Evolutionary conservation across 1,284 basidiomycete genomes (phyloP), one percentile per base, ranked within the genome.

Genomic region (Fomitopsis betulina): DNA sequence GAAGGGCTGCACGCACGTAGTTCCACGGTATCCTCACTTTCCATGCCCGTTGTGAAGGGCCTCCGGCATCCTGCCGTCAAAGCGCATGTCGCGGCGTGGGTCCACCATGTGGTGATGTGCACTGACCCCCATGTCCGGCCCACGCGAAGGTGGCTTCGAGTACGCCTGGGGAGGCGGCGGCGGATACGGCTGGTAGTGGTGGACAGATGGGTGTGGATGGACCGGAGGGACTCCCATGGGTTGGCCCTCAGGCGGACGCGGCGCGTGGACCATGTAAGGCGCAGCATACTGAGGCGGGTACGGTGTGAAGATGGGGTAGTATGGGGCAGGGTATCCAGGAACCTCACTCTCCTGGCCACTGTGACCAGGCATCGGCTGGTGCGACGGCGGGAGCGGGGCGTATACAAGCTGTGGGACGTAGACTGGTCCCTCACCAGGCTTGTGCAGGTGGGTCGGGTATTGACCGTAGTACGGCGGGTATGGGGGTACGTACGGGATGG

Each of bases 261-360:
- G 72, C 62, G 76, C 72, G 32, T 73, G 72, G 58, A 83, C 72
- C 72, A 83, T 75, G 70, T 82, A 83, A 21, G 76, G 76, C 9
- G 75, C 68, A 12, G 76, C 74, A 67, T 83, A 84, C 65, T 76
- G 76, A 54, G 74, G 67, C 53, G 65, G 65, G 61, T 79, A 79
- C 35, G 75, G 78, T 50, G 79, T 72, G 62, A 82, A 80, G 54
- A 79, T 73, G 54, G 80, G 74, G 65, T 83, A 85, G 68, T 79
- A 83, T 57, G 78, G 78, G 56, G 73, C 67, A 57, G 76, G 71
- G 63, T 80, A 82, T 55, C 69, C 69, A 27, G 75, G 72, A 43
- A 68, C 70, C 63, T 83, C 82, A 54, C 73, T 74, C 27, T 83
- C 82, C 58, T 80, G 76, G 40, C 73, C 73, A 58, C 72, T 67